Evolutionary conservation across 2,329 filamentous ascomycete species (phyloP).

Genomic region (Colletotrichum sp.): DNA sequence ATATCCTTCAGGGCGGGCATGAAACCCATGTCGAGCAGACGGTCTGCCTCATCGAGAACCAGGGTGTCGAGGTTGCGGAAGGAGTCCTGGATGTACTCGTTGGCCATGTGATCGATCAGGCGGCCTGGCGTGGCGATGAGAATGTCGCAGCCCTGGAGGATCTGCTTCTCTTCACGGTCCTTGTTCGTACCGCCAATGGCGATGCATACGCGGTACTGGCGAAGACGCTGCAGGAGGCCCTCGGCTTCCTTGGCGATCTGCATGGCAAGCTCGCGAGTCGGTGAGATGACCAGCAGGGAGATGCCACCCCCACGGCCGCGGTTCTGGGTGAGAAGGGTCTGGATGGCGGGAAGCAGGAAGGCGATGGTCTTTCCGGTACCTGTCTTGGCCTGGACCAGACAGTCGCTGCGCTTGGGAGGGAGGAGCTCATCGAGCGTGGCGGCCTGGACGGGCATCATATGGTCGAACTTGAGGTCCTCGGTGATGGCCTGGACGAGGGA

Average conservation of each 20-base stretch:
- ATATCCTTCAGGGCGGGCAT: constrained; percentile 81
- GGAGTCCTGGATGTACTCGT: constrained; percentile 71
- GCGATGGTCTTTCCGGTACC: constrained; percentile 88
- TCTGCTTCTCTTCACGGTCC: constrained; percentile 71
- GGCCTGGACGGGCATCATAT: constrained; percentile 62
- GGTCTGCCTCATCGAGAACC: constrained; percentile 83
- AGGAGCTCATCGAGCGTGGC: constrained; percentile 54
- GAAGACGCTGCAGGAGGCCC: constrained; percentile 73
- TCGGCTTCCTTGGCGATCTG: constrained; percentile 75
- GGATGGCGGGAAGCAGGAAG: constrained; percentile 83
- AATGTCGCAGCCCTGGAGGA: constrained; percentile 76
- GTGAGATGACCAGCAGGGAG: constrained; percentile 69
- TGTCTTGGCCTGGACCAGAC: constrained; percentile 83
- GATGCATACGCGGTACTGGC: constrained; percentile 76
- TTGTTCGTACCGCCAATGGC: constrained; percentile 84
- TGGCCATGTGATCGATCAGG: constrained; percentile 78
- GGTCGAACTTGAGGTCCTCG: constrained; percentile 52
- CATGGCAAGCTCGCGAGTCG: constrained; percentile 72
- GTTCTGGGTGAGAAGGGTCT: constrained; percentile 67
- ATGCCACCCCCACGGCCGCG: constrained; percentile 43
- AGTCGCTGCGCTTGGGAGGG: constrained; percentile 48
- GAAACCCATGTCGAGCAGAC: constrained; percentile 85
- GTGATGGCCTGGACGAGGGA: constrained; percentile 52
- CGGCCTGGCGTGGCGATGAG: constrained; percentile 83
- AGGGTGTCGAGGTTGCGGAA: constrained; percentile 75